Base-by-base conservation (phyloP, 2,329 filamentous ascomycete genomes). In the Neonectria punicea region DNA sequence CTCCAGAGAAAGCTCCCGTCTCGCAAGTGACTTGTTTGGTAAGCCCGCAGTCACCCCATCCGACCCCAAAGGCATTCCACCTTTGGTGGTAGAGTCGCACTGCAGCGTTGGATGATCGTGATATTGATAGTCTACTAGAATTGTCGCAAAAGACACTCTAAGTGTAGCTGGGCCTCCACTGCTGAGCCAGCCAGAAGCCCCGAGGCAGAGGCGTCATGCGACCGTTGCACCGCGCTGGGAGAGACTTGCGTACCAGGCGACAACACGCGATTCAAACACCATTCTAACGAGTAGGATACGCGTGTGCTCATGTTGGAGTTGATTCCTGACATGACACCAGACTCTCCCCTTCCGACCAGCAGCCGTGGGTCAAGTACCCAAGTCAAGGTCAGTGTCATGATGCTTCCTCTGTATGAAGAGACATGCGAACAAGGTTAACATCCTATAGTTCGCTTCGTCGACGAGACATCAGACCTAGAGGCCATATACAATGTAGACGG, bases 301-400 rank as follows among this genome's bases (percentile, higher is more conserved):
- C 39, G 7, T 30, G 28, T 30, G 20, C 54, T 8, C 10, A 13
- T 20, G 25, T 16, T 58, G 22, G 22, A 39, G 1, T 9, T 43
- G 7, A 25, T 32, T 11, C 32, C 41, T 44, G 28, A 56, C 51
- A 36, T 30, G 16, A 11, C 32, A 41, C 6, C 44, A 66, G 63
- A 22, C 32, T 66, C 44, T 46, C 41, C 43, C 11, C 58, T 25
- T 53, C 58, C 3, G 18, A 53, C 2, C 44, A 53, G 5, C 67
- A 70, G 36, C 55, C 49, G 5, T 70, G 68, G 68, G 58, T 70
- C 25, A 58, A 67, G 25, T 70, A 57, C 28, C 66, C 67, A 22
- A 56, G 61, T 36, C 59, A 51, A 30, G 44, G 68, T 70, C 20
- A 41, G 64, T 43, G 2, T 1, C 1, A 22, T 32, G 30, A 32